Evolutionary conservation across 305 asterid genomes (phyloP), one percentile per base, ranked within the genome.

Genomic region (Fraxinus baroniana): DNA sequence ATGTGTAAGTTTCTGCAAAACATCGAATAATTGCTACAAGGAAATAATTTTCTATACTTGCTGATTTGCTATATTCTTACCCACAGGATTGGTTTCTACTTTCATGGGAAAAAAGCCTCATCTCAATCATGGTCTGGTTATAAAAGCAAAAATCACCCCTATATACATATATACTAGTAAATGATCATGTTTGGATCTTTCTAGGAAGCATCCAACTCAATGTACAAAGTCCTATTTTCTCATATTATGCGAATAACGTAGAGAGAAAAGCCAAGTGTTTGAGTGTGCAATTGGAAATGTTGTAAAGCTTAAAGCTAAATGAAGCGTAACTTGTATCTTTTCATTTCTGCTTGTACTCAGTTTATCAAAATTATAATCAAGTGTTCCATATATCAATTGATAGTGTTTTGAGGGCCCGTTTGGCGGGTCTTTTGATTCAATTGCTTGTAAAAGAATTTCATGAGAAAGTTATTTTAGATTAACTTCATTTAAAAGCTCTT

Each of bases 1-100:
- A 55, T 83, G n/a, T 82, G 89, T 87, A 87, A 87, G 91, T 79
- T 57, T 39, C 82, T 35, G 28, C 8, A 39, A n/a, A 15, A 60
- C 17, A 41, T 74, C 37, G 3, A 35, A 18, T 60, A 46, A 3
- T 46, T 75, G 64, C 64, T 78, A 22, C 18, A 2, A 2, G 74
- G 70, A 33, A 33, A 36, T 26, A 24, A 44, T 10, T 55, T 71
- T 5, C 24, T 20, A 79, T 82, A 5, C 82, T 82, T 41, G 17
- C 71, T 35, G 41, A 78, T 33, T 35, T 8, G 36, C 44, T 33
- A 62, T 39, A 76, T 64, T 17, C 68, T 12, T 37, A 35, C 74
- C 82, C 64, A 85, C 87, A 89, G 92, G 88, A 81, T 24, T 80
- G 83, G 77, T 22, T 41, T 17, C 74, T 71, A 17, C 41, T 41